These are phyloP conservation scores for Sporothrix phasma DNA, from an alignment of 2,329 filamentous ascomycete species.

Conservation along the genomic window DNA sequence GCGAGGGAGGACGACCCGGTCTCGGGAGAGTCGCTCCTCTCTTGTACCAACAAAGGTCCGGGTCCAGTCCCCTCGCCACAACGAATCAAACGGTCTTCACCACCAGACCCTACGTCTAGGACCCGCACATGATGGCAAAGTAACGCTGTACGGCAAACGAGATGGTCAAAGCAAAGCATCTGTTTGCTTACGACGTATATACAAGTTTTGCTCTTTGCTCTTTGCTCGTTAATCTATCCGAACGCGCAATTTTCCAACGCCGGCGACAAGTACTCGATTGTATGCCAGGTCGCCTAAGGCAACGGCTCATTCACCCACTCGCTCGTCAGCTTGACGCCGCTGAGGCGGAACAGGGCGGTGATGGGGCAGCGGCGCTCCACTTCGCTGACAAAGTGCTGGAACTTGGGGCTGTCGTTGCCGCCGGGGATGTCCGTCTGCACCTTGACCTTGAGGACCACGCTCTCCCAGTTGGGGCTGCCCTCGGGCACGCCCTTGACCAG, in stretches of 20 bases:
- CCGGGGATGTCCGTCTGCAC: slow-evolving; percentile 9
- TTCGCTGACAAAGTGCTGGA: slow-evolving; percentile 9
- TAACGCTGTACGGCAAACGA: no score
- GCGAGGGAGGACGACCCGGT: not conserved
- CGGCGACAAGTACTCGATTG: no score
- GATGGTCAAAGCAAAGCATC: no score
- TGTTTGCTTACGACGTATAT: no score
- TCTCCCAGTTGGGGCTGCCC: slow-evolving; percentile 10
- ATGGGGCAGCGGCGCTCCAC: slow-evolving; percentile 12
- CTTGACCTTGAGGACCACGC: not conserved
- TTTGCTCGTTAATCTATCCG: no score
- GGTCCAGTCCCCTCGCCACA: not conserved
- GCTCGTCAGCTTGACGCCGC: slow-evolving; percentile 3
- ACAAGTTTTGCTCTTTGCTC: no score
- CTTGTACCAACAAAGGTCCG: not conserved
- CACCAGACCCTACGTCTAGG: not conserved
- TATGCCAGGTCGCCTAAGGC: not conserved
- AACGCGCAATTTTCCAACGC: no score
- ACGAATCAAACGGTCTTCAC: not conserved
- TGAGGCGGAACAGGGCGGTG: slow-evolving; percentile 6
- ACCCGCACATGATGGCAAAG: no score
- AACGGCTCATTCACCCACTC: slow-evolving; percentile 11
- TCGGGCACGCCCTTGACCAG: slow-evolving; percentile 5
- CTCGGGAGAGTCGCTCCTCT: not conserved
- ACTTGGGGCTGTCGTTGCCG: not conserved